Conservation (phyloP, 306 rosid genomes). For the Comarum palustre region DNA sequence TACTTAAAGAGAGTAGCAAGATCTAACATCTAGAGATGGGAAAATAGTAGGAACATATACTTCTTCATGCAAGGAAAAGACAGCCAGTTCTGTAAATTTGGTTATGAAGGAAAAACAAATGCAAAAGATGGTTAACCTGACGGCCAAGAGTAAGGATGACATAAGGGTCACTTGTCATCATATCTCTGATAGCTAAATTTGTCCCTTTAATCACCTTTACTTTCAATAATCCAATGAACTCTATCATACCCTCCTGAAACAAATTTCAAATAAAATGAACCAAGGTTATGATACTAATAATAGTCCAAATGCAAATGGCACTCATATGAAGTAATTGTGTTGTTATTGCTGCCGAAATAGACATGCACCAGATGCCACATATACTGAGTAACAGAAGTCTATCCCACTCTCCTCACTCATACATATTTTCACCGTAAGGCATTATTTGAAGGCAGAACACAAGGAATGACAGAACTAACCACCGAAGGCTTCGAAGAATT, state of each 20-base stretch:
- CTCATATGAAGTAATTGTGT: not conserved
- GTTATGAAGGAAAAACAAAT: constrained; percentile 15
- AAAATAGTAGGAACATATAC: not conserved
- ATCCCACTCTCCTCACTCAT: constrained; percentile 12
- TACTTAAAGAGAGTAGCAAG: not conserved
- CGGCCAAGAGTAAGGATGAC: constrained; percentile 79
- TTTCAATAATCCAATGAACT: constrained; percentile 87
- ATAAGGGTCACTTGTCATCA: constrained; percentile 96
- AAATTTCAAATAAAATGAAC: constrained; percentile 39
- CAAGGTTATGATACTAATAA: not conserved
- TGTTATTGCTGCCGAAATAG: not conserved
- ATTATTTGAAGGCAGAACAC: constrained; percentile 25
- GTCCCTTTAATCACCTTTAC: constrained; percentile 84
- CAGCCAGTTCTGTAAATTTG: not conserved
- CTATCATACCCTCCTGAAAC: constrained; percentile 87
- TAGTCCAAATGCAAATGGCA: not conserved
- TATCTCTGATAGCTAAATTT: constrained; percentile 87
- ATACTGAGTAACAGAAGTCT: not conserved
- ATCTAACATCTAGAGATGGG: not conserved
- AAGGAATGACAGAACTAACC: constrained; percentile 41
- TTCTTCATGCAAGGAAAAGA: not conserved
- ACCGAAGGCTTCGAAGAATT: constrained; percentile 55
- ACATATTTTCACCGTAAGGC: constrained; percentile 10
- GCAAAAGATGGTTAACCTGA: constrained; percentile 56
- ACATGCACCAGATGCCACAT: constrained; percentile 4